Conservation (phyloP, 768 basidiomycete genomes). For the Mycena rebaudengoi region DNA sequence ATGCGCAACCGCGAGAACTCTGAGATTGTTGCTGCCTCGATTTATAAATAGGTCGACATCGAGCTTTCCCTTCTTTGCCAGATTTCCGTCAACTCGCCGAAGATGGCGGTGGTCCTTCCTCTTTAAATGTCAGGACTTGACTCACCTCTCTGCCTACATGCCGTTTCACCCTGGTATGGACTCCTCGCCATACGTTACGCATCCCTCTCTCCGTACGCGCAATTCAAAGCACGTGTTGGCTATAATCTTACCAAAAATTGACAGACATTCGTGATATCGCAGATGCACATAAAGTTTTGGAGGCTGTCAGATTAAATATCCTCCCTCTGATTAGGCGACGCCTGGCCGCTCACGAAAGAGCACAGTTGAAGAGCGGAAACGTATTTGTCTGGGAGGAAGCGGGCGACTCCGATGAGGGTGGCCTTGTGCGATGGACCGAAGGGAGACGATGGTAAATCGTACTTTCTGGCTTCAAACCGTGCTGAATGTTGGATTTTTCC, state of each 20-base stretch:
- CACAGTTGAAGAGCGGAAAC: constrained; percentile 74
- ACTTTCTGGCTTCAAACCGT: constrained; percentile 1
- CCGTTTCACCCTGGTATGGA: constrained; percentile 30
- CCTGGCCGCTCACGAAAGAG: constrained; percentile 73
- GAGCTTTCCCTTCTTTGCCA: constrained; percentile 28
- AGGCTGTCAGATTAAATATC: constrained; percentile 76
- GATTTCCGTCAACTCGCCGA: constrained; percentile 54
- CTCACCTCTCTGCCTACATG: constrained; percentile 29
- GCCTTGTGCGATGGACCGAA: constrained; percentile 81
- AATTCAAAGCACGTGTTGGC: not conserved
- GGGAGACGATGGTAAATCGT: constrained; percentile 73
- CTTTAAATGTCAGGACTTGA: constrained; percentile 11
- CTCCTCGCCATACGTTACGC: constrained; percentile 47
- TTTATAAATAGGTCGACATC: constrained; percentile 17
- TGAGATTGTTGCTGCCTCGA: constrained; percentile 19
- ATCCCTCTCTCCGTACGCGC: constrained; percentile 57
- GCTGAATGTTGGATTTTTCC: not conserved
- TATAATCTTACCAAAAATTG: not conserved
- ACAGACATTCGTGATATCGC: constrained; percentile 82
- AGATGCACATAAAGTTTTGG: constrained; percentile 79
- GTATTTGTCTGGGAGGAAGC: constrained; percentile 91
- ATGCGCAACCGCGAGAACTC: constrained; percentile 1
- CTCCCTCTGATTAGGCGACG: constrained; percentile 78
- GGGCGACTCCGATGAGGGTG: constrained; percentile 69
- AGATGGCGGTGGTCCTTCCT: constrained; percentile 29